These are phyloP conservation scores for Tricholoma saponaceum DNA, from an alignment of 768 basidiomycete species.

Conservation along the genomic window DNA sequence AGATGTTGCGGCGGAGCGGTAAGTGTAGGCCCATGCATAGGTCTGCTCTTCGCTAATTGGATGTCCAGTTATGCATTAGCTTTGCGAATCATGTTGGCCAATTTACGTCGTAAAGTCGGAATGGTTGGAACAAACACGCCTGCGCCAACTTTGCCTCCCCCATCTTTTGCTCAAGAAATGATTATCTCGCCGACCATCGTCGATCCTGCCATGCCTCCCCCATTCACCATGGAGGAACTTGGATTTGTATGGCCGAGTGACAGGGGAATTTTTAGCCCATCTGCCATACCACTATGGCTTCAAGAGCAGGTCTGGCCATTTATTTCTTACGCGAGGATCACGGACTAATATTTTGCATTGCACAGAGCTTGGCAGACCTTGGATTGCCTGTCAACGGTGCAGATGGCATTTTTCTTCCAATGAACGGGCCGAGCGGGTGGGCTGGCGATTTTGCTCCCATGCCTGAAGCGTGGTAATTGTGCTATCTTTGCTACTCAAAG, in stretches of 20 bases:
- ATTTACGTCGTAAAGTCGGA: constrained; percentile 85
- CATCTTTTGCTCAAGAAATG: constrained; percentile 52
- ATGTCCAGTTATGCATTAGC: constrained; percentile 78
- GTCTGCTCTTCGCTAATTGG: not conserved
- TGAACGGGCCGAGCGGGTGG: constrained; percentile 71
- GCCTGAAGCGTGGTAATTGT: constrained; percentile 78
- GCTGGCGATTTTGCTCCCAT: constrained; percentile 67
- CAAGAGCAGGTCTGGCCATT: constrained; percentile 74
- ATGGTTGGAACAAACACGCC: constrained; percentile 49
- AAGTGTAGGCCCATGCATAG: constrained; percentile 11
- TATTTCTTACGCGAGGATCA: not conserved
- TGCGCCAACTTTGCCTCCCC: constrained; percentile 47
- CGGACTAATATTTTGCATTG: constrained; percentile 1
- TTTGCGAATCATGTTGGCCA: constrained; percentile 89
- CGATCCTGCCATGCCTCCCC: constrained; percentile 49
- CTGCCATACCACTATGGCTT: constrained; percentile 85
- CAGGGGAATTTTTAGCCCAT: constrained; percentile 67
- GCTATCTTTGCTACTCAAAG: not conserved
- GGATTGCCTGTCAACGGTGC: constrained; percentile 90
- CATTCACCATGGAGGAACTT: constrained; percentile 83
- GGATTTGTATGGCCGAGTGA: constrained; percentile 72
- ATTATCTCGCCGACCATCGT: constrained; percentile 57
- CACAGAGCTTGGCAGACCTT: constrained; percentile 81
- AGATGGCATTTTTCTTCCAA: constrained; percentile 84
- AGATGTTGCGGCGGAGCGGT: constrained; percentile 92